phyloP scores from a whole-genome alignment of 345 rosid species.

The Diplotaxis tenuifolia region DNA sequence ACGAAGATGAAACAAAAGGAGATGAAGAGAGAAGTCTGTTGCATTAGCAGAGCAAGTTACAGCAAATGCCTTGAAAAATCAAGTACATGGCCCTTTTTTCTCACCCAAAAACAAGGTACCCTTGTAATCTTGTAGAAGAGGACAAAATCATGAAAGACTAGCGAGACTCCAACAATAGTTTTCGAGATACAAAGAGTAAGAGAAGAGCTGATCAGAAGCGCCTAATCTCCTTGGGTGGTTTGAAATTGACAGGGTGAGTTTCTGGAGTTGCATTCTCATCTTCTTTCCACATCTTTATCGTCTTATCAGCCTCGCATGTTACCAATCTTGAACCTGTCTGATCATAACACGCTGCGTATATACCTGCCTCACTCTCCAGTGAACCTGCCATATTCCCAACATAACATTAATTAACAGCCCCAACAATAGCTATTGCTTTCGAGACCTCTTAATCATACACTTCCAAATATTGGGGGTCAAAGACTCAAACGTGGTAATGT shows the following conservation, averaged over 20 bases:
- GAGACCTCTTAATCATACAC: neutral
- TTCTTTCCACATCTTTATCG: constrained; percentile 99
- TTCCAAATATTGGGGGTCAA: neutral
- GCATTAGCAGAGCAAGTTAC: neutral
- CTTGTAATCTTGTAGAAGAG: neutral
- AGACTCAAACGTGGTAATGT: too few relatives aligned
- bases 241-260: constrained; percentile 90
- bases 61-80: constrained; percentile 13
- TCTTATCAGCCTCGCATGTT: constrained; percentile 92
- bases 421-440: neutral
- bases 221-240: constrained; percentile 95
- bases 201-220: constrained; percentile 51
- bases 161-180: neutral
- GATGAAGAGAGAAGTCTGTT: neutral
- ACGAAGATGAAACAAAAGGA: neutral
- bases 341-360: constrained; percentile 77
- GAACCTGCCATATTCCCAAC: constrained; percentile 58
- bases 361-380: constrained; percentile 98
- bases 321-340: constrained; percentile 81
- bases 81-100: constrained; percentile 6
- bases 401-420: neutral
- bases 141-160: constrained; percentile 14
- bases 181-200: neutral
- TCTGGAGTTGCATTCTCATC: constrained; percentile 90
- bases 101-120: neutral